A percentile compares a stretch with the other conserved stretches of the same genome.
These are phyloP conservation scores for Arachnomyces sp. DNA, from an alignment of 2,329 filamentous ascomycete species.

Conservation along the genomic window DNA sequence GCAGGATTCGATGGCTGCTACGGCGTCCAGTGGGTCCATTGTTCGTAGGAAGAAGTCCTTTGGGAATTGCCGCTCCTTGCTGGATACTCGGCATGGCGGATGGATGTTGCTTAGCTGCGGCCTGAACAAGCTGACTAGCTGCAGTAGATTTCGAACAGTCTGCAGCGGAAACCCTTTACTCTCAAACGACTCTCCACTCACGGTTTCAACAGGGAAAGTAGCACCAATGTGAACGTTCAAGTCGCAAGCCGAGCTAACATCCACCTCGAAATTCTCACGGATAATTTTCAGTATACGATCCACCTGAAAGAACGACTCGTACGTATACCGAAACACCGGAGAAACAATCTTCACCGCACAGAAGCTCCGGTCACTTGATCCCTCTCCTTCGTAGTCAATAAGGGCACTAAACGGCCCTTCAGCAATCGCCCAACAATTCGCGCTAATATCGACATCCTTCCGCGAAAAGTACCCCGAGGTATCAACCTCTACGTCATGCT, in stretches of 20 bases:
- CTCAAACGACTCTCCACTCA: slow-evolving; percentile 1
- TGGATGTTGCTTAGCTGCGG: slow-evolving; percentile 18
- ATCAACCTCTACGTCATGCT: slow-evolving; percentile 9
- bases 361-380: slow-evolving; percentile 7
- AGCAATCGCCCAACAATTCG: slow-evolving; percentile 10
- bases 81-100: slow-evolving; percentile 8
- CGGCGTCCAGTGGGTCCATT: slow-evolving; percentile 3
- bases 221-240: slow-evolving; percentile 22
- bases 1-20: slow-evolving; percentile 6
- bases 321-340: slow-evolving; percentile 8
- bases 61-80: neutral
- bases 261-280: slow-evolving; percentile 10
- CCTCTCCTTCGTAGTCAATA: slow-evolving; percentile 4
- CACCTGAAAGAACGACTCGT: slow-evolving; percentile 8
- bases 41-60: slow-evolving; percentile 5
- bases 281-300: slow-evolving; percentile 10
- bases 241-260: slow-evolving; percentile 16
- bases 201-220: neutral
- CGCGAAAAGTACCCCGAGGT: neutral
- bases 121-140: slow-evolving; percentile 18
- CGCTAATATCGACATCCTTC: neutral
- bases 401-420: slow-evolving; percentile 2
- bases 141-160: slow-evolving; percentile 21
- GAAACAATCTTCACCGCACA: slow-evolving; percentile 10
- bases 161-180: slow-evolving; percentile 12